phyloP scores from a whole-genome alignment of 768 basidiomycete species.

The Daedalea quercina region DNA sequence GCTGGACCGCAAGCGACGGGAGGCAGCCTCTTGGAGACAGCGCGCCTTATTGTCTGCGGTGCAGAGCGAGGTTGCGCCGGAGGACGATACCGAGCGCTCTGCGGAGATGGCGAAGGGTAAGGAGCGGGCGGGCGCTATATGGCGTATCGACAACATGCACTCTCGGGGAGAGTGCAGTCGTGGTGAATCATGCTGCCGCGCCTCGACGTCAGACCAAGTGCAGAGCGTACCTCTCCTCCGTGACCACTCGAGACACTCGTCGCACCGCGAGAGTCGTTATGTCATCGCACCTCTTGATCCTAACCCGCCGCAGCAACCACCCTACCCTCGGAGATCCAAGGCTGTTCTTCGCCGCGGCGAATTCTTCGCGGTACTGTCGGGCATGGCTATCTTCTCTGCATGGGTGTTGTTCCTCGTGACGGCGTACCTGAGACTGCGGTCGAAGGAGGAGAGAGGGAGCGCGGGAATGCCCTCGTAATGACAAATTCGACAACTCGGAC shows the following conservation, averaged over 20 bases:
- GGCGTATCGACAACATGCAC: conserved; percentile 6
- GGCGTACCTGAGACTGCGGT: conserved; percentile 51
- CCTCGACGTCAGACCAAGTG: conserved; percentile 12
- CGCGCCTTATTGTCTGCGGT: conserved; percentile 9
- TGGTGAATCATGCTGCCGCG: conserved; percentile 6
- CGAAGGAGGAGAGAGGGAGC: conserved; percentile 28
- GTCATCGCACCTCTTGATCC: conserved; percentile 6
- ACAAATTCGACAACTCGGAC: background rate
- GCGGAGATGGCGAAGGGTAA: conserved; percentile 3
- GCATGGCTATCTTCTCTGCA: conserved; percentile 37
- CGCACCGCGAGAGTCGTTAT: conserved; percentile 16
- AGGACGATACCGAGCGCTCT: conserved; percentile 11
- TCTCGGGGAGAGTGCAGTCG: conserved; percentile 5
- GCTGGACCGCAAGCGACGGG: conserved; percentile 39
- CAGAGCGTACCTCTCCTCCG: conserved; percentile 19
- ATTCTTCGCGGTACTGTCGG: conserved; percentile 39
- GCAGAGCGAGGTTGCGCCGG: conserved; percentile 1
- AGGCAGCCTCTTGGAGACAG: conserved; percentile 14
- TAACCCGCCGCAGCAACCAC: background rate
- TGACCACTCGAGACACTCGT: conserved; percentile 9
- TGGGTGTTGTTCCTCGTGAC: conserved; percentile 63
- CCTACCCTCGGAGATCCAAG: conserved; percentile 14
- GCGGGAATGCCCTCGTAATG: conserved; percentile 1
- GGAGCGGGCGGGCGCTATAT: conserved; percentile 10
- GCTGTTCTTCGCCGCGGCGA: conserved; percentile 35